Base-by-base conservation (phyloP, 179 eudicot genomes). In the Spinacia oleracea region DNA sequence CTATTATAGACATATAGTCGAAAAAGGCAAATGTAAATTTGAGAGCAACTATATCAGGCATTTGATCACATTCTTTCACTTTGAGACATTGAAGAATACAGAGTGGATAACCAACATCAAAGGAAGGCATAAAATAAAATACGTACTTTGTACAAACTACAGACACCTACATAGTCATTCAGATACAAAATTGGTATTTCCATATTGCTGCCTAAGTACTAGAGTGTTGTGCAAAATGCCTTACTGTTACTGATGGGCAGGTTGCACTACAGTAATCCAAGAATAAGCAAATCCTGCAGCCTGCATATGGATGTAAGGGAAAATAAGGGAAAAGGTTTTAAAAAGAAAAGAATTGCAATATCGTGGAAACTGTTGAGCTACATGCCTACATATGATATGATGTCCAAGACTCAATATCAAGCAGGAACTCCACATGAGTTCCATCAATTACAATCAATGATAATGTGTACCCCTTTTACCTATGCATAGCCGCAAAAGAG, bases 161-260 rank as follows among this genome's bases (percentile, higher is more conserved):
- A 23, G 70, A 18, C 84, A 53, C 48, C 31, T 63, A 25, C 11
- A 67, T 25, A 65, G 42, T 68, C 51, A 68, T n/a, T 1, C 18
- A 53, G 16, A 69, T 78, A 70, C 85, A 78, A 78, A 78, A 82
- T 78, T 60, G 71, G 3, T 3, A 16, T 56, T 68, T 51, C 51
- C 65, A 34, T n/a, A 25, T 16, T 11, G 40, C 81, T 46, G 45
- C 32, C 76, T 59, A 67, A 62, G 18, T 48, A 80, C 71, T 69
- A 76, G 67, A 75, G 62, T 35, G 67, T 27, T 43, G 29, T 48
- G 20, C 38, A 16, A 65, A 60, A 73, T 27, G 74, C 70, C 69
- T 43, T 65, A 56, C 67, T 38, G 63, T 43, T 65, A 64, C 67
- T 38, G 63, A 9, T 51, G 43, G 63, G 75, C 63, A 31, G 43